Evolutionary conservation across 345 rosid genomes (phyloP).

Genomic region (Eucalyptus microcorys): DNA sequence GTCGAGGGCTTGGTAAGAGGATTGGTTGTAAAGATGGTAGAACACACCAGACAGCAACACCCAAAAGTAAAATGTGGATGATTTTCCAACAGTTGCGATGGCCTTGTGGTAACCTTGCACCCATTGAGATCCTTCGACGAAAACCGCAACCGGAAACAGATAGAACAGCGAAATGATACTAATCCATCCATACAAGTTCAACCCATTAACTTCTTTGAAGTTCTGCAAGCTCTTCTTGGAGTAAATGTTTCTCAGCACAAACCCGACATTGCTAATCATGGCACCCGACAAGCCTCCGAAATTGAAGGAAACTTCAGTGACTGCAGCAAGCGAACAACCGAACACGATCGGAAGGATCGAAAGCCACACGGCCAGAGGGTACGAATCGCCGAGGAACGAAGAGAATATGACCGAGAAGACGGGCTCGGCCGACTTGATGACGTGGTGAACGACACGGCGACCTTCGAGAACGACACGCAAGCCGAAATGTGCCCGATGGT

Average conservation of each 20-base stretch:
- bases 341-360: conserved; percentile 87
- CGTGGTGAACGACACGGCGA: conserved; percentile 98
- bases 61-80: conserved; percentile 75
- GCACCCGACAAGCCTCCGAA: conserved; percentile 80
- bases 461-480: conserved; percentile 95
- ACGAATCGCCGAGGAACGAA: conserved; percentile 77
- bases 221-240: conserved; percentile 71
- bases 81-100: conserved; percentile 48
- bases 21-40: conserved; percentile 85
- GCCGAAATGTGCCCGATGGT: conserved; percentile 95
- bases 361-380: conserved; percentile 81
- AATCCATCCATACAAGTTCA: conserved; percentile 85
- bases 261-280: conserved; percentile 90
- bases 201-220: conserved; percentile 80
- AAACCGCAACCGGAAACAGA: conserved; percentile 72
- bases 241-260: conserved; percentile 78
- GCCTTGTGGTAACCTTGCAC: conserved; percentile 73
- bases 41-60: conserved; percentile 82
- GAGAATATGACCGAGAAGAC: conserved; percentile 95
- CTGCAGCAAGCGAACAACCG: conserved; percentile 92
- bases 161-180: conserved; percentile 63
- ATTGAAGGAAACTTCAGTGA: conserved; percentile 92
- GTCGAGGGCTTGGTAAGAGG: conserved; percentile 93
- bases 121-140: conserved; percentile 94
- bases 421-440: conserved; percentile 92